phyloP scores from a whole-genome alignment of 345 rosid species.

The Citrus maxima region DNA sequence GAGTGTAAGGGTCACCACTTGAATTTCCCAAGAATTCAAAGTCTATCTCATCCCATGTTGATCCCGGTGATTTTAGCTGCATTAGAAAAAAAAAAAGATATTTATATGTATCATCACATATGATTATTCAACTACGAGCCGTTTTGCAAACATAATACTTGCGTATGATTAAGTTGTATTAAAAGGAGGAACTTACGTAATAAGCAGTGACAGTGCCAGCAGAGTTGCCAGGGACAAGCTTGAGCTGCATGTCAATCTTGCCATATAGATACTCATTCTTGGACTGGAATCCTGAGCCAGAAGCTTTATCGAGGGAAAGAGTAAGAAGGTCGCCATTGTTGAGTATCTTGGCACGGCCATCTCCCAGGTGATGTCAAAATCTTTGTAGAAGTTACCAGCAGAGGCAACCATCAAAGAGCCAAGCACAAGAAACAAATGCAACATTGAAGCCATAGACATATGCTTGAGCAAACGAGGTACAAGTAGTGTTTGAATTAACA shows the following conservation, averaged over 20 bases:
- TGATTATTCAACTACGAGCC: neutral
- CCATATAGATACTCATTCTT: neutral
- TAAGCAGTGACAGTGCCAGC: constrained; percentile 1
- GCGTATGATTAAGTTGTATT: too few species aligned
- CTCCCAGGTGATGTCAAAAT: constrained; percentile 8
- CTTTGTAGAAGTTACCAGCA: neutral
- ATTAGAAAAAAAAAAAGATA: neutral
- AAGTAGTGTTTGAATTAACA: neutral
- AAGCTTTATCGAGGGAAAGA: constrained; percentile 1
- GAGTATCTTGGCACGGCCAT: neutral
- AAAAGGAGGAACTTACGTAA: neutral
- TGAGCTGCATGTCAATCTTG: constrained; percentile 2
- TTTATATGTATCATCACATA: neutral
- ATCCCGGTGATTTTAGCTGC: constrained; percentile 53
- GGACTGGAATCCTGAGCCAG: constrained; percentile 14
- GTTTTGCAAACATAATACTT: neutral
- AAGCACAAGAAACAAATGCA: neutral
- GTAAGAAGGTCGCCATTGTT: constrained; percentile 4
- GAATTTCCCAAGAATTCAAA: constrained; percentile 63
- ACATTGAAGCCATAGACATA: neutral
- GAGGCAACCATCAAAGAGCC: neutral
- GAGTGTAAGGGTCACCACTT: constrained; percentile 59
- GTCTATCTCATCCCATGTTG: constrained; percentile 66
- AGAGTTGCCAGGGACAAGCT: constrained; percentile 9
- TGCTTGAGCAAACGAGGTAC: neutral